Evolutionary conservation across 148 eudicot genomes (phyloP), one percentile per base, ranked within the genome.

Genomic region (Rhododendron ovatum): DNA sequence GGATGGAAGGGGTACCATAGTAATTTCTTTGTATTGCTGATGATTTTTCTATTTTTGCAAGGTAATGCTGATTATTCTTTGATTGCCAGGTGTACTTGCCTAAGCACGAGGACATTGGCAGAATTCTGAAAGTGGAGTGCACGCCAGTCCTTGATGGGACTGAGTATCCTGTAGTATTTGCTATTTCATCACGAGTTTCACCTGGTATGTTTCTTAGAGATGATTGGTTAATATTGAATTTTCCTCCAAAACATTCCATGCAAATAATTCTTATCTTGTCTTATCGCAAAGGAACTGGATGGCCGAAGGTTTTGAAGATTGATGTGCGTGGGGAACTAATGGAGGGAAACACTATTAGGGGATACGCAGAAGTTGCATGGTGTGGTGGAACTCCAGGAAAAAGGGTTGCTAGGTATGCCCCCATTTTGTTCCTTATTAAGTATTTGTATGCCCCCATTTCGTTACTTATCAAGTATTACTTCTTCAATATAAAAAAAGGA

Each of bases 371-470:
- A 89, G 92, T 97, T 90, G 98, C 99, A 76, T 97, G 99, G 99
- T 97, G 99, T 84, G 99, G 99, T 75, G 99, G 98, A 81, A 93
- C 96, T 88, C 99, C 99, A 77, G 98, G 93, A 80, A 94, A 91
- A 90, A 93, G 99, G 86, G 94, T 97, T 92, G 87, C 95, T 82
- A 97, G 99, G 99, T 97, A 84, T 87, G 83, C 78, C 83, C 41
- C 45, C 35, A 69, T 69, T 69, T 22, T 41, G n/a, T 41, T 24
- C 18, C 61, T 55, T 55, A 55, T 55, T 17, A 55, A 17, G 61
- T 55, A 4, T 18, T 55, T 5, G 22, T 55, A 55, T 55, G 59
- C 20, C 22, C 22, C 61, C 20, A 17, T 55, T 55, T 55, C 7
- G 0, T 55, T 51, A 28, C 71, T 37, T 9, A 20, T 67, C 50